Evolutionary conservation across 78 protist species (phyloP).

Genomic region (Dictyostelium brefeldianum): DNA sequence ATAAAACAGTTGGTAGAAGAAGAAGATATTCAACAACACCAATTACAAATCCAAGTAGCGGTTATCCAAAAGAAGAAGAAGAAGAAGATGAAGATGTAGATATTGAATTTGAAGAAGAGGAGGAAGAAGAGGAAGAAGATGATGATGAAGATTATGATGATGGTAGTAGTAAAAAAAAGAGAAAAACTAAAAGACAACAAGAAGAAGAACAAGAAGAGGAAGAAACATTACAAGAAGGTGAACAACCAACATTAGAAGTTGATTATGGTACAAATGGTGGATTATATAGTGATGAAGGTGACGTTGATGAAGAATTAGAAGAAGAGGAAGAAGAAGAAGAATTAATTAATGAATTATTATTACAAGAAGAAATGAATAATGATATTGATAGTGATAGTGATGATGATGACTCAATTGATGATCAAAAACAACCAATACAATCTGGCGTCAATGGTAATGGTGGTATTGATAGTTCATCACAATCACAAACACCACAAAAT

Average conservation of each 20-base stretch:
- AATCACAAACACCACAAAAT: not conserved
- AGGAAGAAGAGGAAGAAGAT: constrained; percentile 32
- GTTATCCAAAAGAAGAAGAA: not conserved
- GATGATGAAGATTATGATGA: constrained; percentile 2
- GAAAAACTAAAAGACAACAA: not conserved
- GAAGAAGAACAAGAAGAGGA: constrained; percentile 1
- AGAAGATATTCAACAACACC: constrained; percentile 15
- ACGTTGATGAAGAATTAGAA: not conserved
- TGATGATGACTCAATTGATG: not conserved
- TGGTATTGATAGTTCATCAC: not conserved
- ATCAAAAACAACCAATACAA: constrained; percentile 1
- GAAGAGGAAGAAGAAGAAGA: constrained; percentile 22
- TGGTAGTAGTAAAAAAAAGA: not conserved
- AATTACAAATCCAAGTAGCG: too few relatives aligned
- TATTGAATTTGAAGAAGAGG: not conserved
- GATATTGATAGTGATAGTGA: not conserved
- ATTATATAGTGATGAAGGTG: constrained; percentile 7
- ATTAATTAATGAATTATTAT: not conserved
- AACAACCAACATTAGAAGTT: not conserved
- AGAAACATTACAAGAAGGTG: not conserved
- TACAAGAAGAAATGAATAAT: not conserved
- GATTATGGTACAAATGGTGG: not conserved
- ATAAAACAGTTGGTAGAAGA: not conserved
- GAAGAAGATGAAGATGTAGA: constrained; percentile 15
- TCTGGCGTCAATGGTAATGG: not conserved